Evolutionary conservation across 441 rosid genomes (phyloP), one percentile per base, ranked within the genome.

Genomic region (Aleurites moluccanus): DNA sequence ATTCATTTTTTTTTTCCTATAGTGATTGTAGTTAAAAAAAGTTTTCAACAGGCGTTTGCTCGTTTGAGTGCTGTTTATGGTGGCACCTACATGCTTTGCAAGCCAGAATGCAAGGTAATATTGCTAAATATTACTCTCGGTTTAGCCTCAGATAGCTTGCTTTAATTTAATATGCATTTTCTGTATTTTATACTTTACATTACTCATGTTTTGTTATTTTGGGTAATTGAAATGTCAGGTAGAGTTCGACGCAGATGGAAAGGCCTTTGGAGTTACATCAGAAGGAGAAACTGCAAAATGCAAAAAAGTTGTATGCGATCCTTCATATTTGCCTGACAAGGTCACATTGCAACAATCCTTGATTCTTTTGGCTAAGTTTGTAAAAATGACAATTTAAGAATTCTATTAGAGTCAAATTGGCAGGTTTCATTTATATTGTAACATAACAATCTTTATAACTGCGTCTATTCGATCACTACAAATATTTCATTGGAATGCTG

Each of bases 31-130:
- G 20, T 28, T 60, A 28, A 6, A 38, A 5, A n/a, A n/a, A n/a
- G n/a, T n/a, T 74, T 28, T 60, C 55, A 45, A 70, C 78, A 90
- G 96, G 95, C 96, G 52, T 93, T 93, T 86, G 96, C 98, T 71
- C 88, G 96, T 14, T 89, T 91, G 71, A 93, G 94, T 82, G 98
- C 94, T 75, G 97, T 91, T 64, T 91, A 91, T 77, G 94, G 96
- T 69, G 96, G 97, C 65, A 91, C 96, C 8, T 93, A 93, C 75
- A 93, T 93, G 98, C 82, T 91, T 75, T 89, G 85, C 81, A 93
- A 91, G 78, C 96, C 94, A 14, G 93, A 90, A 80, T 91, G 96
- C 84, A 90, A 87, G 88, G 98, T 91, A 72, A 63, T 21, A 9
- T 21, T 56, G 30, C 61, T 23, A 21, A 21, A 14, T 15, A 16